Evolutionary conservation across 75 land plant species (phyloP), one percentile per base, ranked within the genome.

Genomic region (Larix kaempferi): DNA sequence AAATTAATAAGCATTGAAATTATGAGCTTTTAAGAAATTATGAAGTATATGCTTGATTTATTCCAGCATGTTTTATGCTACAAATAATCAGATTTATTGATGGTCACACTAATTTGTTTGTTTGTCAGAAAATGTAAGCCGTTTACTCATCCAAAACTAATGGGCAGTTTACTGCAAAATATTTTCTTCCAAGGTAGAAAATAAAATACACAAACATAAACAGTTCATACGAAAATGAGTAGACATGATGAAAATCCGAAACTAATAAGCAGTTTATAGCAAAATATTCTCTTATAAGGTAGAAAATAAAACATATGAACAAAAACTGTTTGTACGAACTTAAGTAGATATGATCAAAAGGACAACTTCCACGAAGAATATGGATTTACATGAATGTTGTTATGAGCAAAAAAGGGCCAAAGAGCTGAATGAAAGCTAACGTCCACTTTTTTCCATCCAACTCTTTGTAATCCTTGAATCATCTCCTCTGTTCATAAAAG

Each of bases 401-500:
- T 89, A 64, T 96, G 98, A 10, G 98, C 97, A n/a, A 96, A 83
- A 81, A 91, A 96, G 17, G 99, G 99, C 98, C 93, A 94, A 15
- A 88, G 54, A 22, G 99, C 86, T 15, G 93, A 86, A 73, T 96
- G 98, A 79, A 96, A 94, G 79, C 99, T 96, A 76, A 96, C 98
- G 74, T 96, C 99, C 23, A 96, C 99, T 80, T 96, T 96, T 78
- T 76, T 86, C 99, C 99, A 96, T 57, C 90, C 89, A 33, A 96
- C 82, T 74, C 86, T 89, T 73, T 96, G 99, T 74, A 96, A 79
- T 4, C 99, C 99, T 35, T 77, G 84, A 80, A 96, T 89, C 95
- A 96, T 96, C 82, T 96, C 98, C 95, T 96, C 99, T 96, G 95
- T 77, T 62, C 13, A 37, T 27, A 75, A 56, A 74, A 74, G 11